Percentiles rank a stretch among this genome's conserved stretches.
Conservation (phyloP, 23 red algal genomes). For the Gracilaria domingensis region DNA sequence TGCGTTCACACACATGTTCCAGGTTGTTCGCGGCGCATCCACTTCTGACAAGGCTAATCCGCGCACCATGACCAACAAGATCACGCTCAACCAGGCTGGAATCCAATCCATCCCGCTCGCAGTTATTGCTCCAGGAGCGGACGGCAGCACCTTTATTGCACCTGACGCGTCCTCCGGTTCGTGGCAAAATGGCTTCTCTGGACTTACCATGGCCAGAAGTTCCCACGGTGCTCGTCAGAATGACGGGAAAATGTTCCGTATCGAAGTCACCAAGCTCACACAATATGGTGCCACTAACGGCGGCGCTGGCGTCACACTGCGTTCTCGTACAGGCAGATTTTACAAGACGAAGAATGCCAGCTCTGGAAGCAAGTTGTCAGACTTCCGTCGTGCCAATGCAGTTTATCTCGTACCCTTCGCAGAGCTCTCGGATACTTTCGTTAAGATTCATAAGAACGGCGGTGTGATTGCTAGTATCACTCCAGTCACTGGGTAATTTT, state of each 20-base stretch:
- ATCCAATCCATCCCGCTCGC: slow-evolving; percentile 77
- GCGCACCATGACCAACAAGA: slow-evolving; percentile 76
- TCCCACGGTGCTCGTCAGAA: slow-evolving; percentile 62
- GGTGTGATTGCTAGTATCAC: slow-evolving; percentile 89
- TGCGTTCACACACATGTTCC: slow-evolving; percentile 94
- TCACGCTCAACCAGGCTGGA: slow-evolving; percentile 80
- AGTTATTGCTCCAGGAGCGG: slow-evolving; percentile 78
- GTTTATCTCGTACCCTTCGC: slow-evolving; percentile 75
- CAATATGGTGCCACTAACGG: slow-evolving; percentile 66
- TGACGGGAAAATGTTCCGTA: slow-evolving; percentile 84
- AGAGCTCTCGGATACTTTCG: slow-evolving; percentile 79
- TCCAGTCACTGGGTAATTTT: slow-evolving; percentile 40
- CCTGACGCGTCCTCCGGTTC: slow-evolving; percentile 59
- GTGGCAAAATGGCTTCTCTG: slow-evolving; percentile 81
- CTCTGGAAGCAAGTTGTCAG: slow-evolving; percentile 70
- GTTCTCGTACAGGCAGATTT: slow-evolving; percentile 74
- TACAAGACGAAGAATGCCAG: slow-evolving; percentile 79
- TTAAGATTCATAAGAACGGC: slow-evolving; percentile 88
- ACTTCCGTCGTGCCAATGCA: slow-evolving; percentile 77
- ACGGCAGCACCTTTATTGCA: slow-evolving; percentile 47
- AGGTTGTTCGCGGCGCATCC: slow-evolving; percentile 75
- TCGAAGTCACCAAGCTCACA: slow-evolving; percentile 79
- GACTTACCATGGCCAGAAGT: slow-evolving; percentile 67
- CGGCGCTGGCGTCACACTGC: slow-evolving; percentile 63
- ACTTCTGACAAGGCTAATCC: slow-evolving; percentile 89